These are phyloP conservation scores for Polysphondylium violaceum DNA, from an alignment of 78 protist genomes.

Conservation along the genomic window DNA sequence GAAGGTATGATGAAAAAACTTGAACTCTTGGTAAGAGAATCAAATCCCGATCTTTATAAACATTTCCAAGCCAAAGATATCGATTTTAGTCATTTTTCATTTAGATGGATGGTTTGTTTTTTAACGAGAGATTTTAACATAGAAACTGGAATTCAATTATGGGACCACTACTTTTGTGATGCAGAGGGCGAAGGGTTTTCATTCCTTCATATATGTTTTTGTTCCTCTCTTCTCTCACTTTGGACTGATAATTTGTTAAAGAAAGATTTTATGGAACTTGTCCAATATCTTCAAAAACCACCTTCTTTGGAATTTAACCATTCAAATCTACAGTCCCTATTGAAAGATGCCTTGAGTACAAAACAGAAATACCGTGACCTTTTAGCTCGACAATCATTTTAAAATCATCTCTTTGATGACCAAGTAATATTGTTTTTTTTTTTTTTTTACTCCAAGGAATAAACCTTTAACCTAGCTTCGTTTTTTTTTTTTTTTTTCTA, in stretches of 20 bases:
- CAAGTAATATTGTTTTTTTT: too few relatives aligned
- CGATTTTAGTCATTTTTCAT: conserved; percentile 73
- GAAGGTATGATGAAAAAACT: conserved; percentile 69
- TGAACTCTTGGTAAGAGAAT: conserved; percentile 33
- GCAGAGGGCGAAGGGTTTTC: conserved; percentile 68
- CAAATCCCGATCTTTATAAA: conserved; percentile 52
- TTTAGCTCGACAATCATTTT: not conserved
- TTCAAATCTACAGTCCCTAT: conserved; percentile 15
- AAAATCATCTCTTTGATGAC: too few relatives aligned
- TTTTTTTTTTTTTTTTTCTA: too few relatives aligned
- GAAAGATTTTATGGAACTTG: conserved; percentile 73
- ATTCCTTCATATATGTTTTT: conserved; percentile 53
- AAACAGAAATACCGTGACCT: not conserved
- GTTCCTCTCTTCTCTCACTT: conserved; percentile 20
- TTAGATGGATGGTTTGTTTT: conserved; percentile 81
- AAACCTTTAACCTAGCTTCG: too few relatives aligned
- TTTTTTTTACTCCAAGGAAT: too few relatives aligned
- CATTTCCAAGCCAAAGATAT: conserved; percentile 27
- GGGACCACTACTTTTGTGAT: conserved; percentile 75
- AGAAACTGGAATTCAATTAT: conserved; percentile 61
- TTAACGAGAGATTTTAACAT: conserved; percentile 37
- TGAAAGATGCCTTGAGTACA: not conserved
- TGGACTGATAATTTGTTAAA: conserved; percentile 32
- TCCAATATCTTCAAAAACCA: conserved; percentile 48
- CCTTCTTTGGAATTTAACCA: conserved; percentile 8